Conservation (phyloP, 306 rosid species). For the Malus sylvestris region DNA sequence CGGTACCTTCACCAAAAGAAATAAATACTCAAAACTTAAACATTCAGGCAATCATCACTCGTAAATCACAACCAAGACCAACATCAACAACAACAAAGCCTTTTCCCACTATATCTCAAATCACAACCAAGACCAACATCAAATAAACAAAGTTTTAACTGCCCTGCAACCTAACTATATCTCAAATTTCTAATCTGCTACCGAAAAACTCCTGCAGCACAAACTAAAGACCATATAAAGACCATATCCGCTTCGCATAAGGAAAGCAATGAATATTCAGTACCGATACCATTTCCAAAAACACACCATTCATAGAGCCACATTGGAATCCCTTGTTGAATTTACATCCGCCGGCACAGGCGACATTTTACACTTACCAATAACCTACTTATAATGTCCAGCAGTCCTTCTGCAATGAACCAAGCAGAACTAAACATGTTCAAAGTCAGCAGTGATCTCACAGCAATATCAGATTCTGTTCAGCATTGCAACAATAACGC, state of each 20-base stretch:
- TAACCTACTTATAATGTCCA: background rate
- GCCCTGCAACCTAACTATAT: background rate
- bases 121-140: background rate
- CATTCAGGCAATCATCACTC: background rate
- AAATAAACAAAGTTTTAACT: background rate
- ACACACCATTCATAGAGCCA: background rate
- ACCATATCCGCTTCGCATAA: background rate
- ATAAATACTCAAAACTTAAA: background rate
- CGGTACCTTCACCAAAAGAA: conserved; percentile 33
- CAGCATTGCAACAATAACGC: background rate
- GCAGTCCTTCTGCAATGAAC: background rate
- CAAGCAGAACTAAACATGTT: background rate
- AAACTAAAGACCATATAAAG: background rate
- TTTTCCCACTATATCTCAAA: background rate
- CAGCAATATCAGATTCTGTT: background rate
- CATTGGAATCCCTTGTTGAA: background rate
- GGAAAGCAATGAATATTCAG: background rate
- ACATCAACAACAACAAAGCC: background rate
- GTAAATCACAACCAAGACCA: conserved; percentile 1
- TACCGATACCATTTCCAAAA: background rate
- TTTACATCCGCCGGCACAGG: background rate
- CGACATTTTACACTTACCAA: background rate
- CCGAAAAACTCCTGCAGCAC: background rate
- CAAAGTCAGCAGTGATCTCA: background rate
- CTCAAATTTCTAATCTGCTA: background rate